Conservation (phyloP, 1,284 basidiomycete genomes). For the Tylopilus orsonianus region DNA sequence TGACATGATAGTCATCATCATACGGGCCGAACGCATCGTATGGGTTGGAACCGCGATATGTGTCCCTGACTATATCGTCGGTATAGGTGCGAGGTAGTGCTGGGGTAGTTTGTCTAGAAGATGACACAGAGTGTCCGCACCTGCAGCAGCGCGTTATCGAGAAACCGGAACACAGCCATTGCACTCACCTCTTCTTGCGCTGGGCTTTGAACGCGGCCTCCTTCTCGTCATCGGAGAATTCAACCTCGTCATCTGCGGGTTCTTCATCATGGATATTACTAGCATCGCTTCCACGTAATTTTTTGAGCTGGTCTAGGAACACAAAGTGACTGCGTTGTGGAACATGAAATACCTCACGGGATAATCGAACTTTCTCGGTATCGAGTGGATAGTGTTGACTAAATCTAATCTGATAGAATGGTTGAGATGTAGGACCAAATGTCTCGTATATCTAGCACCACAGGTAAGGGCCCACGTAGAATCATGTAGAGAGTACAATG, state of each 20-base stretch:
- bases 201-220: constrained; percentile 69
- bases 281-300: constrained; percentile 82
- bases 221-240: constrained; percentile 89
- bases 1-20: constrained; percentile 54
- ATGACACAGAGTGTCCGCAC: constrained; percentile 49
- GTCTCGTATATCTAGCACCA: constrained; percentile 77
- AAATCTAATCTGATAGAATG: constrained; percentile 81
- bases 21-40: constrained; percentile 65
- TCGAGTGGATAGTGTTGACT: constrained; percentile 57
- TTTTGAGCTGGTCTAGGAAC: constrained; percentile 65
- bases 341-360: constrained; percentile 72
- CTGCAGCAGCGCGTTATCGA: constrained; percentile 34
- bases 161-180: constrained; percentile 1
- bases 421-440: constrained; percentile 84
- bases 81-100: constrained; percentile 52
- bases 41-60: constrained; percentile 52
- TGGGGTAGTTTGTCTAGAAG: constrained; percentile 57
- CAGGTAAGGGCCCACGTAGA: constrained; percentile 3
- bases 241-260: constrained; percentile 79
- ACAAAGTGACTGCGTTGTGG: constrained; percentile 78
- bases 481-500: constrained; percentile 4
- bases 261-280: constrained; percentile 91
- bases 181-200: constrained; percentile 53
- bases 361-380: constrained; percentile 49
- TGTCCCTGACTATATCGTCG: constrained; percentile 49